These are phyloP conservation scores for Grosmannia clavigera DNA, from an alignment of 2,329 filamentous ascomycete genomes.

Conservation along the genomic window DNA sequence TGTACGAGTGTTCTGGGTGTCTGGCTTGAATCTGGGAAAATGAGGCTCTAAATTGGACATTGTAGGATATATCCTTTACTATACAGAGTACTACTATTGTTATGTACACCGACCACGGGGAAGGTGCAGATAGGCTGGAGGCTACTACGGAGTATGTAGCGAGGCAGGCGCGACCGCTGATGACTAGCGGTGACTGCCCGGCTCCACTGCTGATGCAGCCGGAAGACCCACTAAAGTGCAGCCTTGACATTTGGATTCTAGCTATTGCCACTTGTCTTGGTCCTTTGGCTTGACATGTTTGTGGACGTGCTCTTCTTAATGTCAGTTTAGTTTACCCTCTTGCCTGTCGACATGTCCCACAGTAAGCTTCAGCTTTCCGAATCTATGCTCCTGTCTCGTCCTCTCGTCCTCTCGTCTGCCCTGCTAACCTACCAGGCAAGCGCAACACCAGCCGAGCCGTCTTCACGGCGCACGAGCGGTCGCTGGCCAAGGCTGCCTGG, in stretches of 20 bases:
- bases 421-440: constrained; percentile 41
- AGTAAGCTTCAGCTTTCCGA: background rate
- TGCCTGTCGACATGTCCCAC: background rate
- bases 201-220: background rate
- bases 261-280: background rate
- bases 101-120: background rate
- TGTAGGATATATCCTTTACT: background rate
- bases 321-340: too few relatives aligned
- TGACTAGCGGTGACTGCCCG: background rate
- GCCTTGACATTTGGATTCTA: background rate
- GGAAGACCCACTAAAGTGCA: background rate
- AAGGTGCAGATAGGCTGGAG: background rate
- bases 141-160: too few relatives aligned
- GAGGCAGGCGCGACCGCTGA: background rate
- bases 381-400: background rate
- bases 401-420: background rate
- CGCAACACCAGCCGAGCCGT: constrained; percentile 85
- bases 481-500: constrained; percentile 72
- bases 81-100: background rate
- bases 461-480: constrained; percentile 86
- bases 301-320: too few relatives aligned
- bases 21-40: background rate
- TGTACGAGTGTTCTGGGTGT: background rate
- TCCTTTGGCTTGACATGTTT: too few relatives aligned
- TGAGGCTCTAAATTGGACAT: background rate